Percentiles rank a stretch among this genome's conserved stretches.
Conservation (phyloP, 768 basidiomycete species). For the Mycena floridula region DNA sequence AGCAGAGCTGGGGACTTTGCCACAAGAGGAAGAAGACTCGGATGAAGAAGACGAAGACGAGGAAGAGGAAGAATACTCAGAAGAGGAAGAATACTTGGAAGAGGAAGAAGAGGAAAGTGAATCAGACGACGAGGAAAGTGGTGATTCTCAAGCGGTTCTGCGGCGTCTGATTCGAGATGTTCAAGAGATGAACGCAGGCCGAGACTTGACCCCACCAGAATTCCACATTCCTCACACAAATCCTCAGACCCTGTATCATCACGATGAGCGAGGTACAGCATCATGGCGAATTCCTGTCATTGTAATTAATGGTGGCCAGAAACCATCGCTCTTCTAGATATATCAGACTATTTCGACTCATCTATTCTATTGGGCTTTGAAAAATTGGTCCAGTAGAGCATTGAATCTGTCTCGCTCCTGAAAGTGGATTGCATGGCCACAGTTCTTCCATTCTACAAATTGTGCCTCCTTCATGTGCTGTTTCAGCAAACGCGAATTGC, state of each 20-base stretch:
- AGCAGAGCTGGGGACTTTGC: constrained; percentile 47
- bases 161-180: background rate
- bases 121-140: background rate
- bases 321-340: no score
- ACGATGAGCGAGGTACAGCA: no score
- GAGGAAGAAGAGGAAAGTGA: constrained; percentile 25
- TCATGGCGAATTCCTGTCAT: no score
- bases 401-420: constrained; percentile 51
- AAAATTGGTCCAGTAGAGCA: constrained; percentile 46
- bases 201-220: no score
- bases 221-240: no score
- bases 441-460: constrained; percentile 49
- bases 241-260: no score
- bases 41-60: constrained; percentile 16
- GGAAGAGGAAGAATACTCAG: constrained; percentile 23
- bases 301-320: no score
- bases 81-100: constrained; percentile 19
- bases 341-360: no score
- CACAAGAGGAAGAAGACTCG: constrained; percentile 25
- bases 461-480: constrained; percentile 55
- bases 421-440: constrained; percentile 56
- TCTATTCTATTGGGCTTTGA: no score
- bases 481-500: constrained; percentile 48
- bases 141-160: background rate
- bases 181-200: background rate